Evolutionary conservation across 495 filamentous ascomycete genomes (phyloP), one percentile per base, ranked within the genome.

Genomic region (Trichoderma gamsii): DNA sequence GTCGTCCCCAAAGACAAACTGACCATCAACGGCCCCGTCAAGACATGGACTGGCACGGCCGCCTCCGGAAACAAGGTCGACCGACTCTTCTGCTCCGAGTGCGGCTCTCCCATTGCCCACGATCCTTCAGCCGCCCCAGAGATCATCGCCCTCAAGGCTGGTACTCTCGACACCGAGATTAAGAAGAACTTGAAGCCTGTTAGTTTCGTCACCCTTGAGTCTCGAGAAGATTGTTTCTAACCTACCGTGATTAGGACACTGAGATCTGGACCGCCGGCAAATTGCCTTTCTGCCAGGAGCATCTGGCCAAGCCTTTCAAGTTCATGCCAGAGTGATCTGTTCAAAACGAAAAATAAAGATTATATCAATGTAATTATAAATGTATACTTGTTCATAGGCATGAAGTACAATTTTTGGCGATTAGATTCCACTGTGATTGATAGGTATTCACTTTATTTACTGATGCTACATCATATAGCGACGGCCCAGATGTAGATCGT

Each of bases 181-280:
- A 88, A 89, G 85, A 87, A 88, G 83, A 81, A 72, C 49, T 75
- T 90, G 69, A 87, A 90, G 82, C 88, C 88, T 67, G 86, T 87
- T 73, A 68, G 80, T 76, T 65, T 9, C 13, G 13, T 38, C 23
- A 7, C 43, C 46, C 38, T 65, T 21, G 15, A 41, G 56, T 13
- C 66, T 9, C 15, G 21, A 21, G 44, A 25, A 52, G 67, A 23
- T 11, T 18, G 27, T 32, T 32, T 61, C 56, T 61, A 32, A 61
- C 56, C 23, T 27, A 21, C 4, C 2, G 1, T 11, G 41, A 15
- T 7, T 69, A 86, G 86, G 84, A 87, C 72, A 86, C 84, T 73
- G 87, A 90, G 77, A 89, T 90, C 79, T 90, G 87, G 87, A 85
- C 83, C 35, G 82, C 78, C 69, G 73, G 83, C 82, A 90, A 90